Base-by-base conservation (phyloP, 108 stramenopile species). In the Craspedostauros australis region DNA sequence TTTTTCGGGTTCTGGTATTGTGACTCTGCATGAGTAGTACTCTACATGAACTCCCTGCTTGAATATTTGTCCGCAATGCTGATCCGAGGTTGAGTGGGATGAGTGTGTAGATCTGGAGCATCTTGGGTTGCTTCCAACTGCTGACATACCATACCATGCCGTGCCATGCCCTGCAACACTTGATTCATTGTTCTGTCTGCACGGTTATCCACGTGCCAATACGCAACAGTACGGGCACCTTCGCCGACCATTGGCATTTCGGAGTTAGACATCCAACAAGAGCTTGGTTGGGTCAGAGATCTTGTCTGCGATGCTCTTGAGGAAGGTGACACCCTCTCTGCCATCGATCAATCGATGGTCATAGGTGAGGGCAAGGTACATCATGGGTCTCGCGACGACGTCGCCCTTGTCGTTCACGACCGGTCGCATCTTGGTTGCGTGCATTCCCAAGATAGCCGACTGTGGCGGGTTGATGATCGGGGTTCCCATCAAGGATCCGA, bases 391-490 rank as follows among this genome's bases (percentile, higher is more conserved):
- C 9, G 96, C 95, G 49, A 94, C 94, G 41, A 99, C 86, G 52
- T 96, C 86, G 7, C 99, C 99, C 70, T 93, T 85, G 36, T 81
- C 85, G 57, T 91, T 79, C 30, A 98, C 96, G 15, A 96, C 95
- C 2, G 99, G 79, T 46, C 99, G 68, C 93, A 96, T 88, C 79
- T 99, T 99, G 46, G 97, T 98, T 21, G 97, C 97, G 75, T 99
- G 99, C 99, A 99, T 99, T 37, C 99, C 99, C 58, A 99, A 85
- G 65, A 99, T 96, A n/a, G 99, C 99, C 22, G 82, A 85, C 61
- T 99, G 99, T 1, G 99, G 99, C 31, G 93, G 93, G 80, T 99
- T 99, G 82, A 99, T 95, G 71, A 99, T 99, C 41, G 99, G 99
- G 7, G 99, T 99, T 27, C 97, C 97, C 91, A 98, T 96, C 18